phyloP scores from a whole-genome alignment of 1,284 basidiomycete species.

The Leccinum pachyderme region DNA sequence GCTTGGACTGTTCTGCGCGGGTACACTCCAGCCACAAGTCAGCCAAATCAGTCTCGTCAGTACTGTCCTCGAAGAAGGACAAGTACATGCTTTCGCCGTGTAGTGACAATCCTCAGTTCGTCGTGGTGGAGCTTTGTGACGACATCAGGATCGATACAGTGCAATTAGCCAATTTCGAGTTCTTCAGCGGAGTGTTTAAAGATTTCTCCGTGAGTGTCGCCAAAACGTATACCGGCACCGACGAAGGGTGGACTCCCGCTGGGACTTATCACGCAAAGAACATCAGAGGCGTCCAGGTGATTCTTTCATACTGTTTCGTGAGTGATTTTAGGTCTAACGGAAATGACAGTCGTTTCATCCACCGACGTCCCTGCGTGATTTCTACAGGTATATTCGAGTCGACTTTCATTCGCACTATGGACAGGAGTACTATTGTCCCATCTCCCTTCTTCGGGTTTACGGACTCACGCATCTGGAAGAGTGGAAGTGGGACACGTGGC shows the following conservation, averaged over 20 bases:
- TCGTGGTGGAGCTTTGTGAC: slow-evolving; percentile 95
- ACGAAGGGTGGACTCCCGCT: slow-evolving; percentile 68
- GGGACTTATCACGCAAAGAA: slow-evolving; percentile 88
- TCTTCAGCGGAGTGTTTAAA: slow-evolving; percentile 96
- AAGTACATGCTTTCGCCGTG: slow-evolving; percentile 98
- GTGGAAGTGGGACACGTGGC: slow-evolving; percentile 87
- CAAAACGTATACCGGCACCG: slow-evolving; percentile 63
- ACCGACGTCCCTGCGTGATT: slow-evolving; percentile 66
- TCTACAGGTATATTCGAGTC: slow-evolving; percentile 92
- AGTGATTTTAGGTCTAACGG: background rate
- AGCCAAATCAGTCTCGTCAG: slow-evolving; percentile 82
- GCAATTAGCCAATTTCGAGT: slow-evolving; percentile 96
- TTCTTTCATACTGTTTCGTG: slow-evolving; percentile 20
- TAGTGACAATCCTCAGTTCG: slow-evolving; percentile 63
- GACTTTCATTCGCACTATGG: slow-evolving; percentile 95
- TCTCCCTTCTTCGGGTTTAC: slow-evolving; percentile 91
- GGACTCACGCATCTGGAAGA: slow-evolving; percentile 97
- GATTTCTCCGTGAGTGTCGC: slow-evolving; percentile 87
- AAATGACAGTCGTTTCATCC: slow-evolving; percentile 69
- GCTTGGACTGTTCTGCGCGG: slow-evolving; percentile 89
- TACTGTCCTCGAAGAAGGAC: slow-evolving; percentile 90
- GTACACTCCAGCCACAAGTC: slow-evolving; percentile 82
- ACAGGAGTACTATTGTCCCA: slow-evolving; percentile 94
- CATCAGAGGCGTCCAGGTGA: slow-evolving; percentile 87
- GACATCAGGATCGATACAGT: slow-evolving; percentile 96